phyloP scores from a whole-genome alignment of 164 flowering plant genomes.

The Vitis cinerea region DNA sequence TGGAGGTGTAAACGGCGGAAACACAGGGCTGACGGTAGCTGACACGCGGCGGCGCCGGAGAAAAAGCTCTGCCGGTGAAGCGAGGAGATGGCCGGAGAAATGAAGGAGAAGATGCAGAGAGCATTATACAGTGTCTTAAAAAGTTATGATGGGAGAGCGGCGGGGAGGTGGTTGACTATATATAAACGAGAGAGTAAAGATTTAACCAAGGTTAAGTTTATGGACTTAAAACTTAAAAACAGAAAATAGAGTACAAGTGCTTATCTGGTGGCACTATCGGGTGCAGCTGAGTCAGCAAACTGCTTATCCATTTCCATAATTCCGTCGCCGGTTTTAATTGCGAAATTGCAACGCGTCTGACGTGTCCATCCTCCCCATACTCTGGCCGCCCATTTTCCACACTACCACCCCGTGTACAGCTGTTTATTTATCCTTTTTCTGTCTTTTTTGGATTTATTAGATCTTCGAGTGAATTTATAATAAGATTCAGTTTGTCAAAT shows the following conservation, averaged over 20 bases:
- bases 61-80: neutral
- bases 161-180: neutral
- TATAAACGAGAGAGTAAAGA: neutral
- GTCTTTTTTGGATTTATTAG: no score
- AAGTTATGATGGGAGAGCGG: neutral
- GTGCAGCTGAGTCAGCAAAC: slow-evolving; percentile 2
- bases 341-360: neutral
- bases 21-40: slow-evolving; percentile 3
- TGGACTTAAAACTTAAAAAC: neutral
- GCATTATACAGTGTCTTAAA: slow-evolving; percentile 8
- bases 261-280: neutral
- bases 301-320: slow-evolving; percentile 7
- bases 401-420: no score
- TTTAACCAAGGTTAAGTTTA: slow-evolving; percentile 2
- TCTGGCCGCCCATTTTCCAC: no score
- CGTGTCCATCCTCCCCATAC: neutral
- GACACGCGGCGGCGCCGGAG: neutral
- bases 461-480: no score
- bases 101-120: neutral
- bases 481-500: no score
- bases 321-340: neutral
- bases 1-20: slow-evolving; percentile 17
- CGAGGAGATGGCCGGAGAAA: neutral
- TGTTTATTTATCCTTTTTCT: no score
- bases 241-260: neutral